Evolutionary conservation across 1,139 yeast genomes (phyloP), one percentile per base, ranked within the genome.

Genomic region (Suhomyces ambrosiae): DNA sequence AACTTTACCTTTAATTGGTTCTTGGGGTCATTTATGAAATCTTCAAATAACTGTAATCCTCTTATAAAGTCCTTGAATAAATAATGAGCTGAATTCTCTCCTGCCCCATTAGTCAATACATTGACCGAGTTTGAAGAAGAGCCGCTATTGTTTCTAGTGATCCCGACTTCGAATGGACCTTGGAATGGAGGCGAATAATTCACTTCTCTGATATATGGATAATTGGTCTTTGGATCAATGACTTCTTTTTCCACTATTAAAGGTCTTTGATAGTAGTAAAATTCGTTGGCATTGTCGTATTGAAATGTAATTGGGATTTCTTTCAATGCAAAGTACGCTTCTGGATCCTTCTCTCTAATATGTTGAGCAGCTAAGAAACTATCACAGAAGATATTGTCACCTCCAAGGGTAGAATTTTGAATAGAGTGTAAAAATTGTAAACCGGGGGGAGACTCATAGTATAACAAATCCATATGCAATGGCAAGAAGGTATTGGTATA

Each of bases 101-200:
- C 35, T n/a, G 42, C 40, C 4, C 42, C 34, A n/a, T 23, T 29
- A 15, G 38, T 32, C 29, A 42, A 29, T 7, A 40, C 32, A 13
- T 42, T 35, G 10, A 31, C 30, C 10, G 38, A 32, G 9, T 25
- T 30, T 17, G 42, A 28, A 5, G 41, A 25, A 1, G 31, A 10
- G 37, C 44, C 34, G 5, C 55, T 50, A 16, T 58, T 48, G 32
- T 63, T 60, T 32, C 58, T 60, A 22, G 69, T 63, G 17, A 76
- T 65, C 15, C 80, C 81, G 44, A 63, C 59, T 42, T 83, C 89
- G 44, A 80, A 77, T 0, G 94, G 94, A 0, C 88, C 94, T 53
- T 86, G 95, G 65, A 85, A 86, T 9, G 94, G 94, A 1, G 95
- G 95, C 2, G 94, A 80, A 55, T 86, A 86, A 52, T 84, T 85